Conservation (phyloP, 164 flowering plant genomes). For the Saururus chinensis region DNA sequence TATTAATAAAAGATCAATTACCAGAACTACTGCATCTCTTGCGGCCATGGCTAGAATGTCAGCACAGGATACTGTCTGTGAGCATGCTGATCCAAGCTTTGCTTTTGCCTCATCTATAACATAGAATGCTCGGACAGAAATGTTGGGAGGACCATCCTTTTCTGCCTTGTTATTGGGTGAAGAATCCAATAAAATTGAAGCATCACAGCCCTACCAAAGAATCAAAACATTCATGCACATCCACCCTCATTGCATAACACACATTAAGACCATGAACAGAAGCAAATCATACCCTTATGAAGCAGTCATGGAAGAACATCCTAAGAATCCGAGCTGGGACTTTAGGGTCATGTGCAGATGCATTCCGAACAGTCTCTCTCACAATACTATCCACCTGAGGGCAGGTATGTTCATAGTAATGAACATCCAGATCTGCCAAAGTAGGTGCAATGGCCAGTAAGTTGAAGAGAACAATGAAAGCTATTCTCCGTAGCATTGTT, state of each 20-base stretch:
- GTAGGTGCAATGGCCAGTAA: not conserved
- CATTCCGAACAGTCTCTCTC: not conserved
- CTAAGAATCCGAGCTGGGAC: not conserved
- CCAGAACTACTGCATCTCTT: constrained; percentile 64
- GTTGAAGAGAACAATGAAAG: not conserved
- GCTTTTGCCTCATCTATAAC: constrained; percentile 66
- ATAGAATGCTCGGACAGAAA: constrained; percentile 68
- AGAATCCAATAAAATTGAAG: constrained; percentile 47
- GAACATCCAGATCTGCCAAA: not conserved
- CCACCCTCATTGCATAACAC: not conserved
- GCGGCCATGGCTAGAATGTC: constrained; percentile 79
- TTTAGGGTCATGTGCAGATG: not conserved
- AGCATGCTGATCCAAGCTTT: constrained; percentile 50
- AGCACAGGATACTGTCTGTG: constrained; percentile 84
- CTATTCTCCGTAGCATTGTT: not conserved
- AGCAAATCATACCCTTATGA: not conserved
- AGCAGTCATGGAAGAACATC: constrained; percentile 2
- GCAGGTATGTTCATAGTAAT: constrained; percentile 1
- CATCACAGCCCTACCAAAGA: constrained; percentile 62
- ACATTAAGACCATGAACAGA: not conserved
- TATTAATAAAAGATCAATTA: constrained; percentile 4
- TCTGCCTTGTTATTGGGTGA: constrained; percentile 44
- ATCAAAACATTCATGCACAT: too few relatives aligned
- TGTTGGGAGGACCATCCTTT: constrained; percentile 75
- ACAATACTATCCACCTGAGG: not conserved